Percentiles rank a stretch among this genome's conserved stretches.
phyloP scores from a whole-genome alignment of 2,329 filamentous ascomycete genomes.

The Colletotrichum graminicola region DNA sequence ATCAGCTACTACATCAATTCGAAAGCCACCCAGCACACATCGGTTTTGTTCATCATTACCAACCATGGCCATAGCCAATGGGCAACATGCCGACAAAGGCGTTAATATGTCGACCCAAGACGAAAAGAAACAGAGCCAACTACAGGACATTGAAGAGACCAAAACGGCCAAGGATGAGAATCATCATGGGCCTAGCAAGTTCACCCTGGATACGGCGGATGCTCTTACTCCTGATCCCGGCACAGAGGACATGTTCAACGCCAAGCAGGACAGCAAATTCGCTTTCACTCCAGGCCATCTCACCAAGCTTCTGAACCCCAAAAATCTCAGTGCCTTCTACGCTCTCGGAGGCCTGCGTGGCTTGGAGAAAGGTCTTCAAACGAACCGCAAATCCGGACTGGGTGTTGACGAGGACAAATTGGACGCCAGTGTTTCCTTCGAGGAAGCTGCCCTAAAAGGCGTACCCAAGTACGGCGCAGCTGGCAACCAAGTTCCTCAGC shows the following conservation, averaged over 20 bases:
- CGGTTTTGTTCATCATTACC: not conserved
- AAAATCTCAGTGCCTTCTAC: slow-evolving; percentile 80
- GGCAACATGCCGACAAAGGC: slow-evolving; percentile 31
- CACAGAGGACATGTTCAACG: slow-evolving; percentile 76
- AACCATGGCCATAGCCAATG: slow-evolving; percentile 28
- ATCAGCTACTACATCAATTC: not conserved
- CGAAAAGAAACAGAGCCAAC: slow-evolving; percentile 14
- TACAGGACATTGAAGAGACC: slow-evolving; percentile 14
- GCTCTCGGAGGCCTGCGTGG: slow-evolving; percentile 80
- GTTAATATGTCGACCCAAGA: slow-evolving; percentile 10
- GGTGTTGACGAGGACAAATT: slow-evolving; percentile 76
- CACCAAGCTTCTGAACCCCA: slow-evolving; percentile 83
- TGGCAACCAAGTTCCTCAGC: slow-evolving; percentile 50
- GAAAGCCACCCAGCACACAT: too few relatives aligned
- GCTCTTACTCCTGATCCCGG: slow-evolving; percentile 69
- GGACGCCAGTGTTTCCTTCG: slow-evolving; percentile 75
- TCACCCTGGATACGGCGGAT: slow-evolving; percentile 47
- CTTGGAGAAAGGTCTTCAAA: slow-evolving; percentile 79
- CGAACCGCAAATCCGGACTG: slow-evolving; percentile 73
- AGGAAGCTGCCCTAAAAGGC: slow-evolving; percentile 65
- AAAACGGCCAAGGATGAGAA: slow-evolving; percentile 18
- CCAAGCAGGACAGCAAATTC: slow-evolving; percentile 74
- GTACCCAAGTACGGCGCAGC: slow-evolving; percentile 52
- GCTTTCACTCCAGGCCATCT: slow-evolving; percentile 80
- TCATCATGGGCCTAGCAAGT: slow-evolving; percentile 33